Conservation (phyloP, 352 stramenopile genomes). For the Globisporangium cederbergense region DNA sequence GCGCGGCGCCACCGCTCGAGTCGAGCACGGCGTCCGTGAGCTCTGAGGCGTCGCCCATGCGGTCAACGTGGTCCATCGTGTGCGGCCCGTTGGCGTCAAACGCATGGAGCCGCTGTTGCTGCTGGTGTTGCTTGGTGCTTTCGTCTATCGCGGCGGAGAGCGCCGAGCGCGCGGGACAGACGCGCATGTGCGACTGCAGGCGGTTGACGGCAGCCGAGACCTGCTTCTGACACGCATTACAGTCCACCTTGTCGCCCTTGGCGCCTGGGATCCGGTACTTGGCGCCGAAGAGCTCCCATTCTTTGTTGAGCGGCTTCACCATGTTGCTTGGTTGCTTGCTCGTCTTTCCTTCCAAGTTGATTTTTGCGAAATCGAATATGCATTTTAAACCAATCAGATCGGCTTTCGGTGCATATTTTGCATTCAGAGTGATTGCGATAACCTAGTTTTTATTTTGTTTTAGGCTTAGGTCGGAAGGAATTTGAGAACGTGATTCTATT, state of each 20-base stretch:
- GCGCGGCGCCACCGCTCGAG: not conserved
- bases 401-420: no score
- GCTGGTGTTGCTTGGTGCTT: not conserved
- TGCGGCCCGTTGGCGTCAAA: not conserved
- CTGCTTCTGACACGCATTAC: conserved; percentile 58
- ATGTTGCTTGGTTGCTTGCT: conserved; percentile 19
- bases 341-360: no score
- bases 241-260: conserved; percentile 64
- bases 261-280: conserved; percentile 52
- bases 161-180: conserved; percentile 38
- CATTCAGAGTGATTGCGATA: no score
- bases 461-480: no score
- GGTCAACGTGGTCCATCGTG: not conserved
- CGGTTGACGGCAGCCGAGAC: conserved; percentile 59
- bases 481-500: no score
- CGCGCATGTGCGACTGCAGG: conserved; percentile 59
- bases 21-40: conserved; percentile 3
- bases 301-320: conserved; percentile 59
- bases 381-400: no score
- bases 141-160: conserved; percentile 3
- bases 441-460: no score
- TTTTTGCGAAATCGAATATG: no score
- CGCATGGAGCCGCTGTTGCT: not conserved
- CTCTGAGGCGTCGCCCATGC: not conserved
- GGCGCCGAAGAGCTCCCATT: conserved; percentile 64